Evolutionary conservation across 2,329 filamentous ascomycete species (phyloP), one percentile per base, ranked within the genome.

Genomic region (Aspergillus viridinutans): DNA sequence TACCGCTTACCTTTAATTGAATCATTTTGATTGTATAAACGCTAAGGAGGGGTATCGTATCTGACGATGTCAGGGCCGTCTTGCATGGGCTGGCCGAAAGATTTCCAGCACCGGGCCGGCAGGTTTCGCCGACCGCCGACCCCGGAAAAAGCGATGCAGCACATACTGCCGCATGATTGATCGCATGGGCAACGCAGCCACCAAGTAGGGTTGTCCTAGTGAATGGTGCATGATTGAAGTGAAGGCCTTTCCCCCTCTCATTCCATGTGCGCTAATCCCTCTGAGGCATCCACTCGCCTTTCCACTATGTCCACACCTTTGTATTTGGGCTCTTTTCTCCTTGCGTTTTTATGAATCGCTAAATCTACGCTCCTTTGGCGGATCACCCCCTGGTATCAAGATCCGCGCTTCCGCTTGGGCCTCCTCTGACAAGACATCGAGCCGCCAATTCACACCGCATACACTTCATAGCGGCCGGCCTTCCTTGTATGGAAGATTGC

Each of bases 1-100:
- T 10, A 2, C 2, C 28, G 55, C 60, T 42, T 53, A 76, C 90
- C 87, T 93, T 93, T 83, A 94, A 78, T 84, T 94, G 91, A 78
- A 96, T 95, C 90, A 96, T 97, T 67, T 77, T 88, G 83, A 72
- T 71, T 62, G 69, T 69, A 70, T 73, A 48, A 52, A 23, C 26
- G 49, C n/a, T 38, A 32, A 43, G 38, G 42, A 53, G 45, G 23
- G 17, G 40, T 23, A 40, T 47, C 10, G 40, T 23, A 40, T 47
- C 10, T 14, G 23, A 45, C 29, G 40, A 42, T 26, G 10, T 50
- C 32, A 28, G 17, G 25, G 53, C 48, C 45, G 49, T 26, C 56
- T 45, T 45, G 56, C 49, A 14, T 53, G 49, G 43, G 53, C 48
- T 26, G 45, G 48, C 52, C 59, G 59, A 58, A 60, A 64, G 63